Percentiles rank a stretch among this genome's conserved stretches.
These are phyloP conservation scores for Sclerotinia trifoliorum DNA, from an alignment of 2,329 filamentous ascomycete species.

Conservation along the genomic window DNA sequence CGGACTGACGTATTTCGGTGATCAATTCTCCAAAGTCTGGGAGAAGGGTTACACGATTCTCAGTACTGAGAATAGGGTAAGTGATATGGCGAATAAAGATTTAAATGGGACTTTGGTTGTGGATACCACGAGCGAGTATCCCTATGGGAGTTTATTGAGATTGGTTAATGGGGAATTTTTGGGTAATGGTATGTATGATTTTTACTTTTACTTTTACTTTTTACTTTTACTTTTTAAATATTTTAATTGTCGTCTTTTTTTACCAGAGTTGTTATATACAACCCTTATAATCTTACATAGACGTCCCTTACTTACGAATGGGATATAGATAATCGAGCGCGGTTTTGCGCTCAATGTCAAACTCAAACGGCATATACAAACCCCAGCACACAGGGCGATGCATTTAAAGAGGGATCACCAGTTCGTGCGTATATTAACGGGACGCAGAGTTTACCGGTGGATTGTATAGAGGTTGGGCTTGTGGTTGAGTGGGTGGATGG, in stretches of 20 bases:
- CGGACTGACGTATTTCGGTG: not conserved
- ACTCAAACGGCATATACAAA: not conserved
- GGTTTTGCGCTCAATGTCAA: conserved; percentile 2
- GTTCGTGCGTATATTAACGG: conserved; percentile 10
- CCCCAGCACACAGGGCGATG: not conserved
- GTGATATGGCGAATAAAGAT: not conserved
- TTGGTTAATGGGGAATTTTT: conserved; percentile 8
- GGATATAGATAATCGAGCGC: not conserved
- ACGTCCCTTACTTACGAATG: not conserved
- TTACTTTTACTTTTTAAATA: not conserved
- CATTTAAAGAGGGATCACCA: not conserved
- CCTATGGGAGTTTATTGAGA: conserved; percentile 6
- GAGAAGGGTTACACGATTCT: not conserved
- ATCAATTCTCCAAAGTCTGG: not conserved
- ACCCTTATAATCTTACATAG: too few species aligned
- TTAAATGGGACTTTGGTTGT: not conserved
- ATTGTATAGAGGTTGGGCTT: conserved; percentile 13
- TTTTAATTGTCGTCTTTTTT: too few species aligned
- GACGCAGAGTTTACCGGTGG: not conserved
- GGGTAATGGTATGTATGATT: conserved; percentile 12
- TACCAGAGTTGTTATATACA: too few species aligned
- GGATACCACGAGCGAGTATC: conserved; percentile 15
- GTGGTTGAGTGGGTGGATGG: conserved; percentile 36
- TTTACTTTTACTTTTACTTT: not conserved
- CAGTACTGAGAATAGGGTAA: not conserved